A percentile compares a stretch with the other conserved stretches of the same genome.
Conservation (phyloP, 495 filamentous ascomycete genomes). For the Hyaloscypha bicolor region DNA sequence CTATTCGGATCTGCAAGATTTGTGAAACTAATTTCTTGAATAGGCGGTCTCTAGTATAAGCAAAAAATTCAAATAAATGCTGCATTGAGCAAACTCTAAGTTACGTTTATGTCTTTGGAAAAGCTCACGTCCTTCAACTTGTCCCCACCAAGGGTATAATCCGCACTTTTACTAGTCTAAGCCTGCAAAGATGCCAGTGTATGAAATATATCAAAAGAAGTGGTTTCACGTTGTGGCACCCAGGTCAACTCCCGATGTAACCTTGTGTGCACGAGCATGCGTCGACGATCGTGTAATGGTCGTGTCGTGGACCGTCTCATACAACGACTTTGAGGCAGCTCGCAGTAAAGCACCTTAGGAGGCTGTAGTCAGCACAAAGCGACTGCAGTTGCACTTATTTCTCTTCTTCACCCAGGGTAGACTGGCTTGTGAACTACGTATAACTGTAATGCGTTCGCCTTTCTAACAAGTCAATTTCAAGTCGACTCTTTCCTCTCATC, state of each 20-base stretch:
- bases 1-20: not conserved
- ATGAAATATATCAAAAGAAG: not conserved
- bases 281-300: no score
- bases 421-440: no score
- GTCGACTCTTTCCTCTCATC: not conserved
- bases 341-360: not conserved
- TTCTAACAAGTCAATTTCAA: not conserved
- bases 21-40: not conserved
- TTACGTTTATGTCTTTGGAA: no score
- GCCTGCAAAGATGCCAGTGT: not conserved
- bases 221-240: not conserved
- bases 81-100: not conserved
- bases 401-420: not conserved
- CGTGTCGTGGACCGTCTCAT: not conserved
- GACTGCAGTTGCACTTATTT: not conserved
- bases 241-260: not conserved
- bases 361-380: no score
- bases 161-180: not conserved
- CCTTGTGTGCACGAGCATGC: not conserved
- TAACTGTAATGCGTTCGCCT: no score
- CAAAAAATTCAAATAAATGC: not conserved
- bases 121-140: no score
- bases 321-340: not conserved
- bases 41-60: not conserved
- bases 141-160: not conserved